A percentile compares a stretch with the other conserved stretches of the same genome.
Conservation (phyloP, 2,329 filamentous ascomycete genomes). For the Arthrobotrys pseudoclavata region DNA sequence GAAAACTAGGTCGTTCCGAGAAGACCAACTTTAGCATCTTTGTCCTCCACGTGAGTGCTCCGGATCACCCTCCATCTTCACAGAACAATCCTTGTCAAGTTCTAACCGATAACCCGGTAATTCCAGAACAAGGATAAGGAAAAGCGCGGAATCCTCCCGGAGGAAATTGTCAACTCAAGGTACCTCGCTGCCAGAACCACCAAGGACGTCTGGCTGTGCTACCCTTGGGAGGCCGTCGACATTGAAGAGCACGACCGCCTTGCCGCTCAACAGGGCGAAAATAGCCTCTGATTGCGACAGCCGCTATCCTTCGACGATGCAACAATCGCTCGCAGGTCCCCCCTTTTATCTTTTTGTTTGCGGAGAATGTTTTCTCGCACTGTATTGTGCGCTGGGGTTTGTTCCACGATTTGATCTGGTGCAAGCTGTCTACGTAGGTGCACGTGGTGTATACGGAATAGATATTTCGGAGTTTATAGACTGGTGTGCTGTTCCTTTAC, state of each 20-base stretch:
- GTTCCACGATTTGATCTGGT: slow-evolving; percentile 11
- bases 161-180: slow-evolving; percentile 80
- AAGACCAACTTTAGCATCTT: slow-evolving; percentile 94
- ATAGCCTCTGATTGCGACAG: slow-evolving; percentile 21
- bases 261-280: slow-evolving; percentile 69
- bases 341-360: background rate
- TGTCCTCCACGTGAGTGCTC: slow-evolving; percentile 82
- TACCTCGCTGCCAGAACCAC: slow-evolving; percentile 91
- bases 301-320: background rate
- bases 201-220: slow-evolving; percentile 97
- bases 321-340: background rate
- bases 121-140: slow-evolving; percentile 92
- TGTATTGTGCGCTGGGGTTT: slow-evolving; percentile 7
- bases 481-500: slow-evolving; percentile 16
- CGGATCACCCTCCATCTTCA: background rate
- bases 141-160: slow-evolving; percentile 89
- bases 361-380: background rate
- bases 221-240: slow-evolving; percentile 96
- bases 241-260: slow-evolving; percentile 90
- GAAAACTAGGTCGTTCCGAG: slow-evolving; percentile 74
- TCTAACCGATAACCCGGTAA: background rate
- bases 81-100: background rate
- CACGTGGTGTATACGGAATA: slow-evolving; percentile 12
- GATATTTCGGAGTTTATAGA: slow-evolving; percentile 27
- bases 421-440: slow-evolving; percentile 1